Evolutionary conservation across 1,284 basidiomycete species (phyloP), one percentile per base, ranked within the genome.

Genomic region (Irpex sp.): DNA sequence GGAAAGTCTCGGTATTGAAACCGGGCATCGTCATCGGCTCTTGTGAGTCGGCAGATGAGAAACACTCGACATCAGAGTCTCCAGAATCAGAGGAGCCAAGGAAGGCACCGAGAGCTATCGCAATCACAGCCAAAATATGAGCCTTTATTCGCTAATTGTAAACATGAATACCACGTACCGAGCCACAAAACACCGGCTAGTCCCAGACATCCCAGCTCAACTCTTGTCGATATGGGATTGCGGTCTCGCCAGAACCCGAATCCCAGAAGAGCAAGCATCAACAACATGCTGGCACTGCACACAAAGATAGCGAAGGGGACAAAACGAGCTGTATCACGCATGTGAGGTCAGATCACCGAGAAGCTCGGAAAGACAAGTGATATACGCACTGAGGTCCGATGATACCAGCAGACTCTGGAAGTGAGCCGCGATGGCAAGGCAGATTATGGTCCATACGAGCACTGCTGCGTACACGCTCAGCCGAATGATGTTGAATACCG

Each of bases 281-380:
- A 83, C 66, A 89, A 74, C 70, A 92, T 71, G 72, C 87, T 91
- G 49, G 82, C 83, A 52, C 79, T 79, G 69, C 87, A 90, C 52
- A 92, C 89, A 69, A 93, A 93, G 71, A 93, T 84, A 63, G 91
- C 87, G 70, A 92, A 91, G 17, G 91, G 91, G 57, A 93, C 86
- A 73, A 93, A 93, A 79, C 86, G 89, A 77, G 91, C 91, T 93
- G 70, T 40, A 62, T 47, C 13, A 40, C 36, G 36, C n/a, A n/a
- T n/a, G 40, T n/a, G 13, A 47, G 40, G 40, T 47, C 40, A 47
- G 40, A 47, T 47, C 13, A 47, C n/a, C n/a, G n/a, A 13, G 40
- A 47, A 11, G 13, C 8, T 9, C 38, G 31, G 9, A 13, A 40
- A n/a, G 5, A 15, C 37, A 54, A 31, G 47, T 15, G 64, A 17